A percentile compares a stretch with the other conserved stretches of the same genome.
phyloP scores from a whole-genome alignment of 2,329 filamentous ascomycete genomes.

The Cytospora chrysosperma region DNA sequence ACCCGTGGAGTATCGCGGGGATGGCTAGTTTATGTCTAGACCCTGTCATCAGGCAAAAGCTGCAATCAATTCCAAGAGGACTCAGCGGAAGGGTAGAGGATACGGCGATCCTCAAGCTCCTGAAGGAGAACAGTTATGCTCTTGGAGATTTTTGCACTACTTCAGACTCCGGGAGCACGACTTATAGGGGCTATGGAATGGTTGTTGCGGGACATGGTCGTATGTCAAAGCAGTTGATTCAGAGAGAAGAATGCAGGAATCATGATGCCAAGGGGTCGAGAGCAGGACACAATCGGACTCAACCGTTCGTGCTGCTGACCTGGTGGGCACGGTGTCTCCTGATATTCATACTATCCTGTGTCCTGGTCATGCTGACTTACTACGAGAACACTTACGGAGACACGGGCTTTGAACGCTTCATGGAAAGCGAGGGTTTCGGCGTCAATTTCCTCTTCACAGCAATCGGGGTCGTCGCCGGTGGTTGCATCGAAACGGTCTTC shows the following conservation, averaged over 20 bases:
- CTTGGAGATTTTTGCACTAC: neutral
- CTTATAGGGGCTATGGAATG: slow-evolving; percentile 4
- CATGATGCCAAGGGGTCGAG: neutral
- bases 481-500: slow-evolving; percentile 18
- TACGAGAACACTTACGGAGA: slow-evolving; percentile 37
- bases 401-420: slow-evolving; percentile 41
- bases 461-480: slow-evolving; percentile 37
- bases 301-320: slow-evolving; percentile 33
- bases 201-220: neutral
- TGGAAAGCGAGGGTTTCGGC: slow-evolving; percentile 40
- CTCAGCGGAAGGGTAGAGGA: neutral
- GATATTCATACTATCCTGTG: slow-evolving; percentile 31
- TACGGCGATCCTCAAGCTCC: neutral
- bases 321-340: slow-evolving; percentile 27
- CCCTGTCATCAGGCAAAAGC: slow-evolving; percentile 20
- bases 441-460: slow-evolving; percentile 41
- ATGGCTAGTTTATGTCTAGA: slow-evolving; percentile 32
- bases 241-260: too few relatives aligned
- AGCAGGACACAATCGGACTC: neutral
- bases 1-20: slow-evolving; percentile 39
- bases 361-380: slow-evolving; percentile 37
- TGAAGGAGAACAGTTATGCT: neutral
- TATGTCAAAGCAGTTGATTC: neutral
- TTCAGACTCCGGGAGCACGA: neutral
- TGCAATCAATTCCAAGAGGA: neutral